These are phyloP conservation scores for Haplographium delicatum DNA, from an alignment of 495 filamentous ascomycete species.

Conservation along the genomic window DNA sequence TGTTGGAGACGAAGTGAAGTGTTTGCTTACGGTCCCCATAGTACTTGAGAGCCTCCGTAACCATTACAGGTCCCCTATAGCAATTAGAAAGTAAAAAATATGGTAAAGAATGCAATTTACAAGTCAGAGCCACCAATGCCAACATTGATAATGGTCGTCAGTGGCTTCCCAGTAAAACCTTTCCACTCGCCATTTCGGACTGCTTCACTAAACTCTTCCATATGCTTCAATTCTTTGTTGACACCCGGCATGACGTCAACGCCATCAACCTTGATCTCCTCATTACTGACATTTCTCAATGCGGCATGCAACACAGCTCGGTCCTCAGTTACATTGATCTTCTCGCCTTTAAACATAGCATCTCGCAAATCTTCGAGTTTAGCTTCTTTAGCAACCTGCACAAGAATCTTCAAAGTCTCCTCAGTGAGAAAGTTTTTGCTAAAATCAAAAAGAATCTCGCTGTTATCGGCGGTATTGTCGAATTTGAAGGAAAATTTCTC, in stretches of 20 bases:
- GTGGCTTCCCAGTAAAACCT: conserved; percentile 96
- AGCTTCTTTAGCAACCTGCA: conserved; percentile 87
- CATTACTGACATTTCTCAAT: conserved; percentile 77
- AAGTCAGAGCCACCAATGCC: conserved; percentile 98
- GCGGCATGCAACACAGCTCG: conserved; percentile 95
- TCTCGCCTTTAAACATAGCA: conserved; percentile 93
- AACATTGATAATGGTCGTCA: conserved; percentile 94
- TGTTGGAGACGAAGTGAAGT: conserved; percentile 98
- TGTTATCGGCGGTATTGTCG: conserved; percentile 67
- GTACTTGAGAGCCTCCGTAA: conserved; percentile 91
- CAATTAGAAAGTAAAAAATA: conserved; percentile 5
- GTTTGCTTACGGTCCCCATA: conserved; percentile 81
- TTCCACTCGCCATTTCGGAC: conserved; percentile 95
- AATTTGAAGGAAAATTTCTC: conserved; percentile 84
- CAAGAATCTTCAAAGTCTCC: conserved; percentile 78
- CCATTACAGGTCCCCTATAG: conserved; percentile 90
- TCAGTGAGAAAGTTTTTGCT: conserved; percentile 97
- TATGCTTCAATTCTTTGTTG: conserved; percentile 86
- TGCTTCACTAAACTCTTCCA: conserved; percentile 95
- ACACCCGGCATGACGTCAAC: conserved; percentile 94
- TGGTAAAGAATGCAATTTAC: conserved; percentile 46
- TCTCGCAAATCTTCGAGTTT: conserved; percentile 88
- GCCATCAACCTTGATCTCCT: conserved; percentile 89
- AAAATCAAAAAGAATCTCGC: conserved; percentile 94
- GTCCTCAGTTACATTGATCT: conserved; percentile 98